These are phyloP conservation scores for Epichloe gansuensis DNA, from an alignment of 2,329 filamentous ascomycete species.

Conservation along the genomic window DNA sequence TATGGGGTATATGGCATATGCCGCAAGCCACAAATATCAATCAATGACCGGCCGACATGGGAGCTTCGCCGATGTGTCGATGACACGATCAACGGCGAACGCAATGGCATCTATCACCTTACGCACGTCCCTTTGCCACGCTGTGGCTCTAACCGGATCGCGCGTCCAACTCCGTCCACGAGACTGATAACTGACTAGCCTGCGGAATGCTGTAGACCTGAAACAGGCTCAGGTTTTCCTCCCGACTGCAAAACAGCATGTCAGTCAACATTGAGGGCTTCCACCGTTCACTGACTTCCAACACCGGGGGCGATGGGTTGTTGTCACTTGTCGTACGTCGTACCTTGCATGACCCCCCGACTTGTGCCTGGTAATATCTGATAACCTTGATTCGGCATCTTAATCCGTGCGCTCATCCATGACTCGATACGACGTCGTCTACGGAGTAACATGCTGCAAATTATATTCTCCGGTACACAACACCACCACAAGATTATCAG, in stretches of 20 bases:
- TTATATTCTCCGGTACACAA: neutral
- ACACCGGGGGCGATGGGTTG: neutral
- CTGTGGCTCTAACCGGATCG: constrained; percentile 5
- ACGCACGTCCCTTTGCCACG: constrained; percentile 3
- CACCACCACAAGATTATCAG: neutral
- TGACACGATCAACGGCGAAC: no score
- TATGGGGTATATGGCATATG: no score
- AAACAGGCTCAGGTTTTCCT: constrained; percentile 8
- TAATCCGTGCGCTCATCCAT: neutral
- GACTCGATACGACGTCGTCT: neutral
- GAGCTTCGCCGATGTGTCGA: no score
- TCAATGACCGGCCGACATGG: no score
- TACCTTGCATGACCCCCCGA: constrained; percentile 12
- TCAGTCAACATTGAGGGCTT: neutral
- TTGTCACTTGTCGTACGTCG: constrained; percentile 8
- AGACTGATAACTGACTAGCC: constrained; percentile 8
- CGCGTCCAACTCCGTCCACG: constrained; percentile 6
- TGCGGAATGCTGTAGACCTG: constrained; percentile 6
- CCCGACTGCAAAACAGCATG: constrained; percentile 5
- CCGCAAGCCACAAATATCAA: no score
- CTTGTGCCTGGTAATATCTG: neutral
- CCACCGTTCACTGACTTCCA: neutral
- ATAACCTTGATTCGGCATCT: neutral
- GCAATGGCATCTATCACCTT: no score
- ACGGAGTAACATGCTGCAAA: neutral